phyloP scores from a whole-genome alignment of 768 basidiomycete genomes.

The Russula sp. region DNA sequence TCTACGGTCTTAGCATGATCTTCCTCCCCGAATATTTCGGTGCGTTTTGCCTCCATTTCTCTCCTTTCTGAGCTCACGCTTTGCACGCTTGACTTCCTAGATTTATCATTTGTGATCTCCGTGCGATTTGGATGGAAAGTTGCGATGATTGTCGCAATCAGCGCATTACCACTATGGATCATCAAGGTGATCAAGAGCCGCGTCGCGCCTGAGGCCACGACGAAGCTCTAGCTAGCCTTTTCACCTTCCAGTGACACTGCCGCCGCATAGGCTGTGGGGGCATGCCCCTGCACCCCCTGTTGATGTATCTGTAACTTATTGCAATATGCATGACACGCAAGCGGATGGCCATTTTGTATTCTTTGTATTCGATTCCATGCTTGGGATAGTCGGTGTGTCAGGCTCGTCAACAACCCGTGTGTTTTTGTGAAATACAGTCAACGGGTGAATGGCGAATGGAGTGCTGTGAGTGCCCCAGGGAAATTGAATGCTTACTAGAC shows the following conservation, averaged over 20 bases:
- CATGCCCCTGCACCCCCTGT: background rate
- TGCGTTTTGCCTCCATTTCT: conserved; percentile 35
- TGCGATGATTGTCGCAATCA: conserved; percentile 89
- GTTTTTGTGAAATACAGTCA: background rate
- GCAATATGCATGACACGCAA: background rate
- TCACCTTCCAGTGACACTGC: background rate
- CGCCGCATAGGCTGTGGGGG: background rate
- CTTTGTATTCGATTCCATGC: background rate
- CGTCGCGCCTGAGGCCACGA: conserved; percentile 88
- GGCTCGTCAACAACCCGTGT: background rate
- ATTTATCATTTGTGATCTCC: conserved; percentile 89
- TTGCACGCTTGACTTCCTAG: conserved; percentile 35
- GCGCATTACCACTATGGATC: conserved; percentile 85
- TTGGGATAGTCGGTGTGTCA: background rate
- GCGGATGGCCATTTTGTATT: background rate
- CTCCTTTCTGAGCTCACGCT: background rate
- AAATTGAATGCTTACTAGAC: too few relatives aligned
- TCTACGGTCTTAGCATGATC: conserved; percentile 87
- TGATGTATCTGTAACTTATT: conserved; percentile 15
- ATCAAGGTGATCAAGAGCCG: conserved; percentile 83
- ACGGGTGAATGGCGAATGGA: background rate
- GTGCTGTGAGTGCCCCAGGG: too few relatives aligned
- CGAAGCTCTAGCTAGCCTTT: conserved; percentile 69
- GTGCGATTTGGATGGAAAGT: conserved; percentile 90
- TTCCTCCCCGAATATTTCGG: conserved; percentile 98